Evolutionary conservation across 2,329 filamentous ascomycete species (phyloP).

Genomic region (Cladosporium velox): DNA sequence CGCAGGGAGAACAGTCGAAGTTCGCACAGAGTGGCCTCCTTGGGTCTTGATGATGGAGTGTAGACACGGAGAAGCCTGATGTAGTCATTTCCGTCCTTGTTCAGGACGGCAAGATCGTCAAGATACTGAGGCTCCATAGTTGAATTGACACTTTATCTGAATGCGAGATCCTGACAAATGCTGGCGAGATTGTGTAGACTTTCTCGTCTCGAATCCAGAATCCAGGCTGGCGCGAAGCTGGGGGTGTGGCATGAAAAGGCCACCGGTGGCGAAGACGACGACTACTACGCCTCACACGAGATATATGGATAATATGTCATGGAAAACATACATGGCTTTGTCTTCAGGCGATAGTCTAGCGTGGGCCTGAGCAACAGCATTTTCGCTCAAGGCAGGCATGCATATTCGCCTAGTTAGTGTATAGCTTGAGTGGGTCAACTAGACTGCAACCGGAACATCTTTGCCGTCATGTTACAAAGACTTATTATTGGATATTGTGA

Average conservation of each 20-base stretch:
- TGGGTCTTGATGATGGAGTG: neutral
- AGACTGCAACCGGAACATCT: no score
- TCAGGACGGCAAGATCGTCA: neutral
- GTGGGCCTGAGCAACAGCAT: neutral
- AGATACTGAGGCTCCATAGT: neutral
- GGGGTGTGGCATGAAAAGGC: neutral
- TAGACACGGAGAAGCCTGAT: conserved; percentile 4
- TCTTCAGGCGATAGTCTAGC: neutral
- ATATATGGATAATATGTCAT: neutral
- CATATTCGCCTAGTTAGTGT: neutral
- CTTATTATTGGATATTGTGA: neutral
- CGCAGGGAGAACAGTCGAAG: neutral
- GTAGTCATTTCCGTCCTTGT: neutral
- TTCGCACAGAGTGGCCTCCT: neutral
- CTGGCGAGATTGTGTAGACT: no score
- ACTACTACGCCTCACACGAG: neutral
- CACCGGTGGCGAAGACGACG: neutral
- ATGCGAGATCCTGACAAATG: no score
- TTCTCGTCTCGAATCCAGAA: no score
- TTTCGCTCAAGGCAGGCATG: neutral
- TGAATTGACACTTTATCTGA: neutral
- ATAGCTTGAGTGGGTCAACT: neutral
- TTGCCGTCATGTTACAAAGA: neutral
- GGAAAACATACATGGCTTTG: neutral
- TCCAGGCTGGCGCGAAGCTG: neutral